Conservation (phyloP, 495 filamentous ascomycete genomes). For the Xylaria acuta region DNA sequence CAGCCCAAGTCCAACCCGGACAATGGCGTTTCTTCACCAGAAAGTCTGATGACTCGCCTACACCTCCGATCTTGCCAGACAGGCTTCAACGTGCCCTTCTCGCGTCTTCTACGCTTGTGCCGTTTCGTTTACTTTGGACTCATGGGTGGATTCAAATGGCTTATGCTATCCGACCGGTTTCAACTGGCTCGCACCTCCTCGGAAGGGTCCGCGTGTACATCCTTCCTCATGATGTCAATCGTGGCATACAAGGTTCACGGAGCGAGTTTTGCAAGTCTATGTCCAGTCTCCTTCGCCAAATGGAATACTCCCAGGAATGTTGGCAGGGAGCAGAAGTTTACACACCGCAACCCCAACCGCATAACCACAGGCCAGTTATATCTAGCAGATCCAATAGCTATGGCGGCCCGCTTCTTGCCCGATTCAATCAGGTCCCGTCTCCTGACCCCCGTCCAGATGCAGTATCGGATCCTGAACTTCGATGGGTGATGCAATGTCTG, state of each 20-base stretch:
- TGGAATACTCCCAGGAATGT: conserved; percentile 62
- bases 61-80: conserved; percentile 25
- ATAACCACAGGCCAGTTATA: not conserved
- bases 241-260: conserved; percentile 50
- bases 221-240: conserved; percentile 69
- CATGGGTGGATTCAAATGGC: conserved; percentile 53
- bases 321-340: conserved; percentile 59
- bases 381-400: conserved; percentile 34
- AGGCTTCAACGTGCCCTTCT: conserved; percentile 43
- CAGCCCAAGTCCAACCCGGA: not conserved
- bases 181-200: conserved; percentile 20
- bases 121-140: conserved; percentile 38
- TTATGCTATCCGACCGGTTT: conserved; percentile 30
- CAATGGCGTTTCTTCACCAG: conserved; percentile 32
- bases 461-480: conserved; percentile 62
- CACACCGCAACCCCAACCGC: conserved; percentile 6
- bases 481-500: conserved; percentile 67
- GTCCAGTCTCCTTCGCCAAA: conserved; percentile 54
- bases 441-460: conserved; percentile 64
- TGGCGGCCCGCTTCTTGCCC: conserved; percentile 72
- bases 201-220: conserved; percentile 65
- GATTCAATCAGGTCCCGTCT: conserved; percentile 85
- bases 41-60: conserved; percentile 18
- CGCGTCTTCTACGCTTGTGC: conserved; percentile 33
- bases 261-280: conserved; percentile 51